Percentiles rank a stretch among this genome's conserved stretches.
Evolutionary conservation across 169 alveolate genomes (phyloP).

Genomic region (Perkinsus chesapeaki): DNA sequence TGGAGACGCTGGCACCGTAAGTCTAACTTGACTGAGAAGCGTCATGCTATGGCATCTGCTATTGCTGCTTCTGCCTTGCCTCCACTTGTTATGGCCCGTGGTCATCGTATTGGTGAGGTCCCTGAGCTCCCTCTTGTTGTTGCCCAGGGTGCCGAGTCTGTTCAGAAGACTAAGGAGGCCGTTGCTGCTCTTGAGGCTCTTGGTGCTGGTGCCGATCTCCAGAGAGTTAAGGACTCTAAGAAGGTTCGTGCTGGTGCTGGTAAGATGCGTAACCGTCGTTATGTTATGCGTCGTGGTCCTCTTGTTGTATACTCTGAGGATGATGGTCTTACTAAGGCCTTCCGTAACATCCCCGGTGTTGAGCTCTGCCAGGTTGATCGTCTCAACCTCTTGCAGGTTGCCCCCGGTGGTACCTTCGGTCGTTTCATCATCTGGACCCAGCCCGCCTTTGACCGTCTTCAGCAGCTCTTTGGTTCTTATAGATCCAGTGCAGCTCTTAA

Average conservation of each 20-base stretch:
- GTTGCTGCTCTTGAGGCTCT: slow-evolving; percentile 61
- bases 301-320: slow-evolving; percentile 87
- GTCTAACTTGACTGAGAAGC: slow-evolving; percentile 86
- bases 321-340: slow-evolving; percentile 85
- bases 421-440: slow-evolving; percentile 93
- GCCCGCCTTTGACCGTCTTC: slow-evolving; percentile 85
- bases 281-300: slow-evolving; percentile 91
- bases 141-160: slow-evolving; percentile 18
- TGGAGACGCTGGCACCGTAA: slow-evolving; percentile 97
- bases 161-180: slow-evolving; percentile 80
- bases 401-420: slow-evolving; percentile 98
- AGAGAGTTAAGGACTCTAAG: slow-evolving; percentile 54
- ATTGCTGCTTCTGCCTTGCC: slow-evolving; percentile 95
- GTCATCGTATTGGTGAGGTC: slow-evolving; percentile 89
- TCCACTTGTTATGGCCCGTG: slow-evolving; percentile 95
- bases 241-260: slow-evolving; percentile 88
- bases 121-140: slow-evolving; percentile 95
- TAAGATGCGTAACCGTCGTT: slow-evolving; percentile 90
- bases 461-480: slow-evolving; percentile 79
- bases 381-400: slow-evolving; percentile 90
- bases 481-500: slow-evolving; percentile 27
- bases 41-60: slow-evolving; percentile 97
- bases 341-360: slow-evolving; percentile 95
- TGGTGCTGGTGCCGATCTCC: slow-evolving; percentile 83
- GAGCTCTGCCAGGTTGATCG: slow-evolving; percentile 89